Conservation (phyloP, 108 stramenopile genomes). For the Cyclotella cryptica region DNA sequence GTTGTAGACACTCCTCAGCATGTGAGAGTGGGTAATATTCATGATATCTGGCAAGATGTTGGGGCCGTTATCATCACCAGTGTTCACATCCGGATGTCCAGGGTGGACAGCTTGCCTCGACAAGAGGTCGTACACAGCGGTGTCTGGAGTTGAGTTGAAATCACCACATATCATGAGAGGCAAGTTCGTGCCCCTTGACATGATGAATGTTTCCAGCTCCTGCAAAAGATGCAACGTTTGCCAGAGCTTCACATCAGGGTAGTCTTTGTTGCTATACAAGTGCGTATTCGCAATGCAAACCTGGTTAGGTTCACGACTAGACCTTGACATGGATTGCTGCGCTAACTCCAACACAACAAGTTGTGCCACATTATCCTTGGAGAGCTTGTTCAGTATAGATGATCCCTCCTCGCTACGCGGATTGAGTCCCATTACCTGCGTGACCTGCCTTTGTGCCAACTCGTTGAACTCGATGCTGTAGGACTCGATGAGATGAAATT, state of each 20-base stretch:
- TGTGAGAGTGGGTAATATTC: constrained; percentile 90
- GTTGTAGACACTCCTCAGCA: constrained; percentile 93
- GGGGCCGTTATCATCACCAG: constrained; percentile 69
- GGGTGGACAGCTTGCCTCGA: constrained; percentile 90
- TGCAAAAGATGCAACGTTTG: constrained; percentile 94
- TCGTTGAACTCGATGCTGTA: constrained; percentile 99
- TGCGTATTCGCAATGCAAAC: constrained; percentile 98
- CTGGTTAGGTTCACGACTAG: constrained; percentile 84
- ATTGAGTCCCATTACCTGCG: constrained; percentile 85
- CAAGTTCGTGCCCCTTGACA: constrained; percentile 79
- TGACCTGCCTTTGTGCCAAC: constrained; percentile 89
- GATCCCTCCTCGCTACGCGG: constrained; percentile 86
- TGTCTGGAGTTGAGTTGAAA: constrained; percentile 97
- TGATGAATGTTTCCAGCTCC: constrained; percentile 92
- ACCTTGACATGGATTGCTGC: constrained; percentile 69
- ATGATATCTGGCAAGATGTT: constrained; percentile 90
- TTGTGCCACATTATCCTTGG: constrained; percentile 98
- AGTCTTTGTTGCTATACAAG: constrained; percentile 98
- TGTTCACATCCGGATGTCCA: constrained; percentile 87
- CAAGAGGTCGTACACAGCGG: constrained; percentile 95
- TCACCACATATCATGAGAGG: constrained; percentile 98
- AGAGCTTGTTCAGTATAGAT: constrained; percentile 89
- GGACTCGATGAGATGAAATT: constrained; percentile 94
- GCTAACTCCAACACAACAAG: constrained; percentile 93
- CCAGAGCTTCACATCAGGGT: constrained; percentile 98